A percentile compares a stretch with the other conserved stretches of the same genome.
Evolutionary conservation across 768 basidiomycete genomes (phyloP).

Genomic region (Daedaleopsis sinensis): DNA sequence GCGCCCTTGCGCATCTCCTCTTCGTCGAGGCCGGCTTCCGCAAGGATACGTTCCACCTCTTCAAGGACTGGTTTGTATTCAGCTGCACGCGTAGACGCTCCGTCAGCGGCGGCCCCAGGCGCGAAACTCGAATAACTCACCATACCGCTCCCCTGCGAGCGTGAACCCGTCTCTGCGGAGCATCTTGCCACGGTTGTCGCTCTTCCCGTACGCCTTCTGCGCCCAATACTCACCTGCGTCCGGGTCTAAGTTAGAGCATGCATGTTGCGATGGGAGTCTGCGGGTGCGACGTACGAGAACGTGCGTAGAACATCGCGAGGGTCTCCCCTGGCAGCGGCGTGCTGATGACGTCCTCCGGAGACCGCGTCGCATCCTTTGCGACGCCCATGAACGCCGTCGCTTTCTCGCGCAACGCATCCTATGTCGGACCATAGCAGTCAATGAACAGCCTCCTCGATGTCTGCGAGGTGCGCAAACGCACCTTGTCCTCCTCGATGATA

Average conservation of each 20-base stretch:
- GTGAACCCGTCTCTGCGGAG: conserved; percentile 78
- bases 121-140: conserved; percentile 41
- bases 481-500: conserved; percentile 28
- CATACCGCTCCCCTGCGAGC: conserved; percentile 73
- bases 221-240: conserved; percentile 77
- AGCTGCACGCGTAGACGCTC: conserved; percentile 38
- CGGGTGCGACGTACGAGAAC: conserved; percentile 58
- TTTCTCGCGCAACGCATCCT: conserved; percentile 44
- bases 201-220: conserved; percentile 61
- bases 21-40: conserved; percentile 83
- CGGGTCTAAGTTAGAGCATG: background rate
- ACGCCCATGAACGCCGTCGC: conserved; percentile 66
- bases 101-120: background rate
- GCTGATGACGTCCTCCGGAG: conserved; percentile 71
- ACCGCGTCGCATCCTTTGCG: conserved; percentile 55
- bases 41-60: conserved; percentile 82
- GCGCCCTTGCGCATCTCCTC: conserved; percentile 73
- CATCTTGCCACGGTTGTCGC: conserved; percentile 74
- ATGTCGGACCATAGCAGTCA: background rate
- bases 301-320: conserved; percentile 79
- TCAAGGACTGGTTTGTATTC: conserved; percentile 80
- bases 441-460: no score
- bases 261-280: no score
- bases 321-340: conserved; percentile 88
- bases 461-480: background rate